Conservation (phyloP, 805 yeast genomes). For the Sungouiozyma ichnusensis region DNA sequence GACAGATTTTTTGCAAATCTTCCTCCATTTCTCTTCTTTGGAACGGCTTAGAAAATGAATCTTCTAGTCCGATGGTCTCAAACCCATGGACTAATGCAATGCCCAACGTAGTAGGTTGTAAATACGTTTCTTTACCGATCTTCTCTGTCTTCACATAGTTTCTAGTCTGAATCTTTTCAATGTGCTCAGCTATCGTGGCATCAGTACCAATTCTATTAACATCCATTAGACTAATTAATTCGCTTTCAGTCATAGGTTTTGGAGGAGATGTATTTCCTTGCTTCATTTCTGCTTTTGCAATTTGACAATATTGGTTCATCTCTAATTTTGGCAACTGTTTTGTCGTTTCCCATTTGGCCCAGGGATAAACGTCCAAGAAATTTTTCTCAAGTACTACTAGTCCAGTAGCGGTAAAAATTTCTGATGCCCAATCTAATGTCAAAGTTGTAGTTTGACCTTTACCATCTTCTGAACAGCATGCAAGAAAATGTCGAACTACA, state of each 20-base stretch:
- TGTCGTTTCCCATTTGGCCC: constrained; percentile 65
- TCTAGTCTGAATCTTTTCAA: constrained; percentile 62
- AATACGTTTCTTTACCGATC: constrained; percentile 30
- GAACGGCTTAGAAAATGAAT: constrained; percentile 83
- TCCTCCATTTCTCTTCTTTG: constrained; percentile 67
- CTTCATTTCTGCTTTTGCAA: constrained; percentile 48
- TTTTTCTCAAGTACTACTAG: constrained; percentile 61
- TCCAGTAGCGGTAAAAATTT: constrained; percentile 64
- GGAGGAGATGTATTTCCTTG: constrained; percentile 81
- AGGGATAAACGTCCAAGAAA: constrained; percentile 70
- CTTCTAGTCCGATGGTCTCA: constrained; percentile 59
- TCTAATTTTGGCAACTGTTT: constrained; percentile 54
- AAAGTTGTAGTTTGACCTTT: constrained; percentile 59
- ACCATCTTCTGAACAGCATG: constrained; percentile 88
- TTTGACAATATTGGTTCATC: constrained; percentile 44
- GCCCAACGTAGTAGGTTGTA: constrained; percentile 78
- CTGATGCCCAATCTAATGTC: constrained; percentile 67
- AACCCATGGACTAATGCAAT: constrained; percentile 83
- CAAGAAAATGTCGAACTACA: constrained; percentile 75
- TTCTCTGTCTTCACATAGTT: constrained; percentile 50
- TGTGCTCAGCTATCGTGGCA: constrained; percentile 98
- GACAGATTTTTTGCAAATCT: constrained; percentile 54
- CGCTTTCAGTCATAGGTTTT: constrained; percentile 77
- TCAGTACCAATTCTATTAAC: constrained; percentile 97
- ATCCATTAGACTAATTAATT: constrained; percentile 88